These are phyloP conservation scores for Sporopachydermia cereana DNA, from an alignment of 1,139 yeast genomes.

Conservation along the genomic window DNA sequence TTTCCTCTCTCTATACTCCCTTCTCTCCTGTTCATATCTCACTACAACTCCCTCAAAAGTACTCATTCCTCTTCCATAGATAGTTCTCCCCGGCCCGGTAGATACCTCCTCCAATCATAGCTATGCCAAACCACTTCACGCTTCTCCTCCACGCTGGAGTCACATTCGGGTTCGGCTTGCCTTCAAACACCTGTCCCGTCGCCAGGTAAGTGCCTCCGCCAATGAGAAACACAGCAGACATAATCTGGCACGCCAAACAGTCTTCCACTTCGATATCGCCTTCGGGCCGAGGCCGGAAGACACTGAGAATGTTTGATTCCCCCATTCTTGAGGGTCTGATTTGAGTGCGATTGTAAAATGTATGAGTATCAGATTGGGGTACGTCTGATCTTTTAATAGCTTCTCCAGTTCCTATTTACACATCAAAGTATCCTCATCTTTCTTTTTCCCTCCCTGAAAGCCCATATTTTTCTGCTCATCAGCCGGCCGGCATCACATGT, in stretches of 20 bases:
- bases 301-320: slow-evolving; percentile 43
- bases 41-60: neutral
- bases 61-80: slow-evolving; percentile 31
- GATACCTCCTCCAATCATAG: slow-evolving; percentile 41
- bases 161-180: slow-evolving; percentile 22
- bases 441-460: too few species aligned
- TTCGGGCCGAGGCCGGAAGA: slow-evolving; percentile 42
- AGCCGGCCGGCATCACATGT: too few species aligned
- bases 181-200: slow-evolving; percentile 38
- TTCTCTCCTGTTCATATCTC: too few species aligned
- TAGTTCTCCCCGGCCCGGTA: slow-evolving; percentile 46
- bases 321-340: neutral
- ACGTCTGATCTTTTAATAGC: too few species aligned
- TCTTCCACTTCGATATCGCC: slow-evolving; percentile 32
- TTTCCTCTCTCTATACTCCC: too few species aligned
- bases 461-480: too few species aligned
- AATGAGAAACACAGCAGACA: slow-evolving; percentile 44
- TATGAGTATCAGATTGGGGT: too few species aligned
- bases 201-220: slow-evolving; percentile 51
- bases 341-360: neutral
- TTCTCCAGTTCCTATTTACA: too few species aligned
- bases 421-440: too few species aligned
- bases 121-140: slow-evolving; percentile 39
- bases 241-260: slow-evolving; percentile 54
- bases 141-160: slow-evolving; percentile 51